Base-by-base conservation (phyloP, 2,329 filamentous ascomycete genomes). In the Colletotrichum siamense region DNA sequence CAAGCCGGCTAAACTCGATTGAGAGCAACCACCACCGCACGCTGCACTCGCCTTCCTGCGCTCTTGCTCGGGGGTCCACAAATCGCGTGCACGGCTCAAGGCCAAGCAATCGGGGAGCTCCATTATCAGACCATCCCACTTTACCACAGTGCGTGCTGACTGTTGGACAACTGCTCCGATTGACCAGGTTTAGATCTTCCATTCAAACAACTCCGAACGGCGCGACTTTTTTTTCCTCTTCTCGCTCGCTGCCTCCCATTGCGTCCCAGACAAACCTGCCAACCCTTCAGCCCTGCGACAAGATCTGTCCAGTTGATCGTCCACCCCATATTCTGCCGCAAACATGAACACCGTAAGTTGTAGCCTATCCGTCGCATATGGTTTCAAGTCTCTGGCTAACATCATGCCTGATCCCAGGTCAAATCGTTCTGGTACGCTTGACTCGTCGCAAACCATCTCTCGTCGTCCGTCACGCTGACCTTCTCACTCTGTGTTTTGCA, bases 371-470 rank as follows among this genome's bases (percentile, higher is more conserved):
- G 74, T 74, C 74, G 74, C 74, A 74, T 65, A 34, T 76, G 64
- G 74, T 76, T 76, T 76, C 74, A 76, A 74, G 65, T 74, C 22
- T 36, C 34, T 74, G 74, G 36, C 71, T 76, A 69, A 76, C 57
- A 76, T 74, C 70, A 76, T 69, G 74, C 70, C 71, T 74, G 49
- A 76, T 76, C 55, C 57, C 79, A 93, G 92, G 88, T 90, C 78
- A 92, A 89, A 87, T 93, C 92, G 69, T 93, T 94, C 86, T 94
- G 92, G 92, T 93, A 87, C 79, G 87, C 81, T 69, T 70, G 62
- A 62, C 59, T 57, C 49, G 72, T 71, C 69, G 55, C 70, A 64
- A 64, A 64, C 22, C 69, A 44, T 26, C 61, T 24, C 30, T 73
- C 22, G 24, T 69, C 55, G 39, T 65, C 18, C 9, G 55, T 34